Conservation (phyloP, 371 early-diverging fungal genomes). For the Syncephalastrum monosporum region DNA sequence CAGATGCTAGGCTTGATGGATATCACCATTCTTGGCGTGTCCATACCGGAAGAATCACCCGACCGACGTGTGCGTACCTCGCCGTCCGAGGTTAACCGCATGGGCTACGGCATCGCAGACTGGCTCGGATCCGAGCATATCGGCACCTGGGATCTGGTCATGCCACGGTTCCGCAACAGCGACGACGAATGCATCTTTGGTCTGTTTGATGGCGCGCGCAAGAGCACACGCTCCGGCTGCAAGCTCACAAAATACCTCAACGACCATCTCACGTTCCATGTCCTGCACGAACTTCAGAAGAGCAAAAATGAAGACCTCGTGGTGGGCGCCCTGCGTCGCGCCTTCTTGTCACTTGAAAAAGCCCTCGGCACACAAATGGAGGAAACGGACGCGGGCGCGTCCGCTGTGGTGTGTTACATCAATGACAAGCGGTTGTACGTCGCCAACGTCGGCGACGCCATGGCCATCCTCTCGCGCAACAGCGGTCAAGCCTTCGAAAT, state of each 20-base stretch:
- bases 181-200: slow-evolving; percentile 89
- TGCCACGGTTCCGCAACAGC: slow-evolving; percentile 73
- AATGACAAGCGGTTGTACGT: slow-evolving; percentile 77
- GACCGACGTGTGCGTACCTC: slow-evolving; percentile 85
- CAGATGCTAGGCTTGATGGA: slow-evolving; percentile 86
- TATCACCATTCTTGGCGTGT: slow-evolving; percentile 77
- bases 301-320: slow-evolving; percentile 53
- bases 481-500: slow-evolving; percentile 70
- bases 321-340: slow-evolving; percentile 63
- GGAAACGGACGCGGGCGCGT: slow-evolving; percentile 66
- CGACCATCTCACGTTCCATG: slow-evolving; percentile 63
- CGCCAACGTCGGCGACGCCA: slow-evolving; percentile 88
- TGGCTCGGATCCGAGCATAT: slow-evolving; percentile 65
- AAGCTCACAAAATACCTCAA: slow-evolving; percentile 67
- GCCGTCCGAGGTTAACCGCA: slow-evolving; percentile 73
- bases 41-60: slow-evolving; percentile 79
- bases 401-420: slow-evolving; percentile 76
- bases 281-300: slow-evolving; percentile 72
- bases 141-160: slow-evolving; percentile 78
- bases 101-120: slow-evolving; percentile 88
- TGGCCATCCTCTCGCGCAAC: slow-evolving; percentile 81
- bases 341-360: slow-evolving; percentile 75
- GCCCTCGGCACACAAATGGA: neutral
- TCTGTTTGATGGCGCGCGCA: slow-evolving; percentile 74
- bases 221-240: slow-evolving; percentile 50